A percentile compares a stretch with the other conserved stretches of the same genome.
Evolutionary conservation across 345 rosid species (phyloP).

Genomic region (Heritiera littoralis): DNA sequence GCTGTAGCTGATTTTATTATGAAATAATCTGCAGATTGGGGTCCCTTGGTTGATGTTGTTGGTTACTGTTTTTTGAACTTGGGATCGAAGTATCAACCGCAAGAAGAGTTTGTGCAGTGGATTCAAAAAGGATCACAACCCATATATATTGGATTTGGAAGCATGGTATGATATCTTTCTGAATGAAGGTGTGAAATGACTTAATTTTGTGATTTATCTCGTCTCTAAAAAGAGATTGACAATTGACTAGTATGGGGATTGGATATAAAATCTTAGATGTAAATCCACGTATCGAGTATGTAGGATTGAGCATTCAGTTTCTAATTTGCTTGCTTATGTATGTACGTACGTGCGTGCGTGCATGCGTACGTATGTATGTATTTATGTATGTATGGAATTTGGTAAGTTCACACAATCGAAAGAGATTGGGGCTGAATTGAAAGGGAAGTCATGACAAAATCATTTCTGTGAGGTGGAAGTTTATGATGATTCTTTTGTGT

Average conservation of each 20-base stretch:
- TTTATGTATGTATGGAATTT: neutral
- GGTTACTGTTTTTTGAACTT: conserved; percentile 93
- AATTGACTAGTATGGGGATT: neutral
- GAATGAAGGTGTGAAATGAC: neutral
- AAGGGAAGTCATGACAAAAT: neutral
- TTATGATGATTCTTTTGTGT: neutral
- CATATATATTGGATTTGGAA: conserved; percentile 92
- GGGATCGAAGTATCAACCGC: conserved; percentile 77
- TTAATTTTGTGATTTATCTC: neutral
- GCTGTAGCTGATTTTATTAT: conserved; percentile 1
- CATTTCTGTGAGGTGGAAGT: neutral
- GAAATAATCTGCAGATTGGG: conserved; percentile 75
- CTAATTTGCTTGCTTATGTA: neutral
- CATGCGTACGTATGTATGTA: neutral
- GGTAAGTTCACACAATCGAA: neutral
- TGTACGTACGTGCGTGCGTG: too few species aligned
- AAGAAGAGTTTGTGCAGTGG: conserved; percentile 70
- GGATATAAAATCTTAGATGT: neutral
- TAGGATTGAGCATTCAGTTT: conserved; percentile 12
- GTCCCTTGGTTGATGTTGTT: conserved; percentile 86
- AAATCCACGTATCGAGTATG: neutral
- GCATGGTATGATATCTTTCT: conserved; percentile 71
- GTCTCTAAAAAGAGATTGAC: neutral
- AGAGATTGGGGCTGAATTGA: neutral
- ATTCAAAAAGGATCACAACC: conserved; percentile 75